Evolutionary conservation across 1,284 basidiomycete species (phyloP).

Genomic region (Ganoderma boninense): DNA sequence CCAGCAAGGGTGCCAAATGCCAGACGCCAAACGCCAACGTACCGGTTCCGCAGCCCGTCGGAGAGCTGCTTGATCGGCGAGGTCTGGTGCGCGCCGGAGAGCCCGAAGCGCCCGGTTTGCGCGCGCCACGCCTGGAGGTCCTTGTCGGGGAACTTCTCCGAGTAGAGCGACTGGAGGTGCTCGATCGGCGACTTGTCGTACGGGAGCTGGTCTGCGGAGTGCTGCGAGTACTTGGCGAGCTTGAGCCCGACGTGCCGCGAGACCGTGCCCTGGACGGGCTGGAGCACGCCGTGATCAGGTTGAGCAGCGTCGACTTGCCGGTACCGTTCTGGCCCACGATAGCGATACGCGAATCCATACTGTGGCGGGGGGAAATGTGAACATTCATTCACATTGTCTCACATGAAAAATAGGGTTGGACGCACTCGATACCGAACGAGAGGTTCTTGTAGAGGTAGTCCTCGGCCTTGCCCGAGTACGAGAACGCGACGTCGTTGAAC

Average conservation of each 20-base stretch:
- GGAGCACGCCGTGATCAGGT: conserved; percentile 90
- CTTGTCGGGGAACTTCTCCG: conserved; percentile 93
- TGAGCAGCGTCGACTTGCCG: conserved; percentile 96
- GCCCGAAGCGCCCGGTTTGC: conserved; percentile 95
- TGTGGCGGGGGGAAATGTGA: conserved; percentile 39
- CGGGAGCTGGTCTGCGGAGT: conserved; percentile 97
- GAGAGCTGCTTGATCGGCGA: conserved; percentile 92
- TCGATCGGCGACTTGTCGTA: conserved; percentile 95
- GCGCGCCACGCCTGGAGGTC: conserved; percentile 93
- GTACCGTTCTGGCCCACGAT: conserved; percentile 99
- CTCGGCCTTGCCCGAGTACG: conserved; percentile 89
- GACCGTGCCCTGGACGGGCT: conserved; percentile 87
- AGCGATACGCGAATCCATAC: conserved; percentile 95
- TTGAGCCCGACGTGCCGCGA: conserved; percentile 92
- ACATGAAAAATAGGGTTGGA: conserved; percentile 21
- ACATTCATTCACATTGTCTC: not conserved
- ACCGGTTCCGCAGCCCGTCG: conserved; percentile 96
- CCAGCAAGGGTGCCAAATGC: not conserved
- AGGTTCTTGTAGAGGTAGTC: conserved; percentile 92
- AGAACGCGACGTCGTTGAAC: conserved; percentile 94
- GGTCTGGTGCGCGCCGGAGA: conserved; percentile 94
- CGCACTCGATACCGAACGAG: conserved; percentile 94
- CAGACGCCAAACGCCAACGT: conserved; percentile 38
- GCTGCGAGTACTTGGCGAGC: conserved; percentile 97
- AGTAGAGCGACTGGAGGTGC: conserved; percentile 89